These are phyloP conservation scores for maize (Zea mays) DNA, from an alignment of 176 grass and related monocot genomes.

Conservation along the genomic window DNA sequence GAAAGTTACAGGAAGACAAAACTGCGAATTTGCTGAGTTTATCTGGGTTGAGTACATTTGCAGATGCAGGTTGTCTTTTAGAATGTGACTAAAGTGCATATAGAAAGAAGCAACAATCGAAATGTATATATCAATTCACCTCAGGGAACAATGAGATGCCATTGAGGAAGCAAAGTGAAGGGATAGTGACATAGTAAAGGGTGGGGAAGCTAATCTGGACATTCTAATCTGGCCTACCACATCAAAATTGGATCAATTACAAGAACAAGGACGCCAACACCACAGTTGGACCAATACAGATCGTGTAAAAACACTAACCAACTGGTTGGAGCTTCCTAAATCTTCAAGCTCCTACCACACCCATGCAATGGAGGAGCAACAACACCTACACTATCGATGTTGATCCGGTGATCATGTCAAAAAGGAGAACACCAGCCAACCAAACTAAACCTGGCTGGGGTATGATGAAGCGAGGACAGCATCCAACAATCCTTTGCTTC, in stretches of 20 bases:
- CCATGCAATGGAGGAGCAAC: constrained; percentile 29
- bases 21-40: no score
- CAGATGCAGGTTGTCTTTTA: no score
- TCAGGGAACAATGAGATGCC: no score
- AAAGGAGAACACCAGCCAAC: constrained; percentile 39
- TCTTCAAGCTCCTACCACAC: constrained; percentile 47
- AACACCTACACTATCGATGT: constrained; percentile 35
- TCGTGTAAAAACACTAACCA: constrained; percentile 33
- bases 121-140: not conserved
- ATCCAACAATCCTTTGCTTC: not conserved
- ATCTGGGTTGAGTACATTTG: no score
- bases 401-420: constrained; percentile 33
- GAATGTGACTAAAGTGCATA: no score
- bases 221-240: constrained; percentile 37
- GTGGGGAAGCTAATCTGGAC: constrained; percentile 14
- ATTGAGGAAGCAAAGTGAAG: no score
- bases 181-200: no score
- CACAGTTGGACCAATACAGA: constrained; percentile 26
- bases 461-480: not conserved
- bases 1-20: no score
- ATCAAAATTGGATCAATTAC: constrained; percentile 57
- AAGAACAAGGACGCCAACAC: constrained; percentile 1
- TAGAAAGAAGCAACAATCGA: not conserved
- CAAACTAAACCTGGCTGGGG: constrained; percentile 28
- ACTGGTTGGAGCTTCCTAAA: constrained; percentile 39